These are phyloP conservation scores for Stagonosporopsis vannaccii DNA, from an alignment of 2,329 filamentous ascomycete genomes.

Conservation along the genomic window DNA sequence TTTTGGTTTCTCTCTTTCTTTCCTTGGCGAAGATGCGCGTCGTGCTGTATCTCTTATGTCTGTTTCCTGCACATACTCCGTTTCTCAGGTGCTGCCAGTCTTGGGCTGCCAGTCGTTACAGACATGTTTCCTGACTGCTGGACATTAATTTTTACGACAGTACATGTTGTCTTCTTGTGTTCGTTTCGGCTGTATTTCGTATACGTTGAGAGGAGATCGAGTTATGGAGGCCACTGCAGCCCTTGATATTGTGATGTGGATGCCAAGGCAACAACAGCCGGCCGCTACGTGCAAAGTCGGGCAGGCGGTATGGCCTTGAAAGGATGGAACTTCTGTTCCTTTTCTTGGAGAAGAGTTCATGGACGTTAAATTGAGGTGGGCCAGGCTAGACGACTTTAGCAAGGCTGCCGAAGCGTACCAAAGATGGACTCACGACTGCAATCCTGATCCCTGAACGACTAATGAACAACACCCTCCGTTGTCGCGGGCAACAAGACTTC, in stretches of 20 bases:
- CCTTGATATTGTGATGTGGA: neutral
- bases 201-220: neutral
- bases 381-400: neutral
- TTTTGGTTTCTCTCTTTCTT: too few species aligned
- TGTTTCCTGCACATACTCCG: too few species aligned
- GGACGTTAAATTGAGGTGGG: neutral
- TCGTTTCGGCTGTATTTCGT: too few species aligned
- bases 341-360: neutral
- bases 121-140: too few species aligned
- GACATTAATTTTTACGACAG: neutral
- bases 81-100: too few species aligned
- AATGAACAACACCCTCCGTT: neutral
- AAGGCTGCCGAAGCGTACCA: neutral
- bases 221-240: neutral
- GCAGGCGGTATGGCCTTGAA: neutral
- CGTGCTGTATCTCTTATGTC: too few species aligned
- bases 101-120: neutral
- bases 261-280: neutral
- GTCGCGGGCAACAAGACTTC: neutral
- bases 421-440: neutral
- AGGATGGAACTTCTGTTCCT: neutral
- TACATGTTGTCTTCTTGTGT: neutral
- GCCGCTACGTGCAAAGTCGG: neutral
- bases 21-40: too few species aligned
- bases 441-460: neutral